Base-by-base conservation (phyloP, 805 yeast species). In the Kuraishia borneana region DNA sequence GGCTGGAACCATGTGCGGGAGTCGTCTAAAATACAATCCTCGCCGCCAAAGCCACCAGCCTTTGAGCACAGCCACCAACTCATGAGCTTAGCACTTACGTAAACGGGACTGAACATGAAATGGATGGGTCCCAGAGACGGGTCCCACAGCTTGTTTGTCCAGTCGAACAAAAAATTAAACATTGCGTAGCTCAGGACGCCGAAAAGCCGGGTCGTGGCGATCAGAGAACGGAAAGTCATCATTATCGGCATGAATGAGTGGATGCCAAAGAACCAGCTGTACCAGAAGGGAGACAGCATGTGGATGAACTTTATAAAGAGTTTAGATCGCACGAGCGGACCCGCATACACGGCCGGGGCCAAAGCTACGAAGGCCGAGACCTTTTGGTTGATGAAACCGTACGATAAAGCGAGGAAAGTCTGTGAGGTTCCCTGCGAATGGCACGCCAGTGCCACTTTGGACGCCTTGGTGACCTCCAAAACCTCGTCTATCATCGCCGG, bases 341-440 rank as follows among this genome's bases (percentile, higher is more conserved):
- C 97, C 0, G 94, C 94, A 50, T 73, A 92, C 2, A 87, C 77
- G 0, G 97, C 97, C 0, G 98, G 97, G 0, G 96, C 83, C 35
- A 89, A 56, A 0, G 89, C 83, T 20, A 83, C 63, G 47, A 84
- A 83, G 35, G 70, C 66, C 36, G 76, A 77, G 14, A 89, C 53
- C 40, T 74, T 76, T 3, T 60, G 56, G 31, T 74, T 73, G 26
- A 73, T 43, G 29, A 52, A 51, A 26, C 67, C 68, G 34, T 61
- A 58, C 13, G 80, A 68, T 23, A 92, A 59, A 32, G 85, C 72
- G 46, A 82, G 58, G 36, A 85, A 80, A 1, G 81, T 67, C 53
- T 88, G 95, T 1, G 96, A 75, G 2, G 96, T 87, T 1, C 97
- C 97, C 56, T 92, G 97, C 12, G 94, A 83, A 51, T 89, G 98